Evolutionary conservation across 345 rosid genomes (phyloP).

Genomic region (Capsella bursapastoris): DNA sequence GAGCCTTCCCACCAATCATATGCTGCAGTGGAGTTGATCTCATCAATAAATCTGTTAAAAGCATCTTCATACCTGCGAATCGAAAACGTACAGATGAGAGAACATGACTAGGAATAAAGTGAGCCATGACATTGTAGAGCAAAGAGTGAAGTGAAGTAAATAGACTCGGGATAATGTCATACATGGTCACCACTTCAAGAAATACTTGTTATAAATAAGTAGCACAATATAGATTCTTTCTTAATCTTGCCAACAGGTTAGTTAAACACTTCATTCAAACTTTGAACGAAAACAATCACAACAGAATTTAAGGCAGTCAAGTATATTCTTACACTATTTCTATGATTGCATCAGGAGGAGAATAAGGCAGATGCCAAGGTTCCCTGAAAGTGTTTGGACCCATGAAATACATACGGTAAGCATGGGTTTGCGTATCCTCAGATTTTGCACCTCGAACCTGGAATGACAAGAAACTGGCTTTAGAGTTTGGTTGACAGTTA

Average conservation of each 20-base stretch:
- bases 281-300: constrained; percentile 32
- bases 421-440: constrained; percentile 96
- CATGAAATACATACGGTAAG: constrained; percentile 92
- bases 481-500: constrained; percentile 22
- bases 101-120: constrained; percentile 7
- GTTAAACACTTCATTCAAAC: constrained; percentile 36
- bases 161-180: constrained; percentile 4
- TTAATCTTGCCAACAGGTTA: background rate
- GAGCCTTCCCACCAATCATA: constrained; percentile 99
- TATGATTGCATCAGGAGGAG: constrained; percentile 87
- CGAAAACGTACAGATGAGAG: constrained; percentile 33
- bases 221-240: background rate
- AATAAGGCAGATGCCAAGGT: constrained; percentile 98
- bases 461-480: constrained; percentile 38
- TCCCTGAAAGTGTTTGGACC: constrained; percentile 98
- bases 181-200: constrained; percentile 9
- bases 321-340: constrained; percentile 83
- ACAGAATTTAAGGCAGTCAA: constrained; percentile 22
- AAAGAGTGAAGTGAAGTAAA: background rate
- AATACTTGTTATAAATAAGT: background rate
- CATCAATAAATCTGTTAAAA: constrained; percentile 94
- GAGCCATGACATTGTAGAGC: constrained; percentile 13
- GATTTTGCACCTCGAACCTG: constrained; percentile 92
- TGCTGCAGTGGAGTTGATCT: constrained; percentile 94
- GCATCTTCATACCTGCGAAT: constrained; percentile 92